A percentile compares a stretch with the other conserved stretches of the same genome.
Evolutionary conservation across 306 rosid species (phyloP).

Genomic region (cucumber (Cucumis sativus)): DNA sequence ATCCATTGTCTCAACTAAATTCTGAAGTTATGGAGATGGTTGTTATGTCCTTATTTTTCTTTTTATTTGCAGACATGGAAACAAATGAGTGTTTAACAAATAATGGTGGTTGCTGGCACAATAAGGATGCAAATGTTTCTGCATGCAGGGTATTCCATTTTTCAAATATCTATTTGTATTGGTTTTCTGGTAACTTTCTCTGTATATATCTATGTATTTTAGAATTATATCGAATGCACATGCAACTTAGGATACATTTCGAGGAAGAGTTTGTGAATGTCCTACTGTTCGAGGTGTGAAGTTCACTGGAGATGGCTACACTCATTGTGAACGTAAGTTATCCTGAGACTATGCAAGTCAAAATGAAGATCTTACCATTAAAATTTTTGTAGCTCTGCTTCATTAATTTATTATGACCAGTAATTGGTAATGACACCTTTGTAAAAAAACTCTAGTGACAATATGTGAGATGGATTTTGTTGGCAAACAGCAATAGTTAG

Average conservation of each 20-base stretch:
- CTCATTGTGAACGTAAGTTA: constrained; percentile 73
- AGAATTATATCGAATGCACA: neutral
- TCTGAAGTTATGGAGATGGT: neutral
- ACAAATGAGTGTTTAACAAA: constrained; percentile 87
- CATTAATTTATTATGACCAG: neutral
- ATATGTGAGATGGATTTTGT: neutral
- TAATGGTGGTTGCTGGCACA: constrained; percentile 94
- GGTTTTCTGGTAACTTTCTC: neutral
- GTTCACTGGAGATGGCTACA: constrained; percentile 81
- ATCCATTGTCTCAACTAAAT: neutral
- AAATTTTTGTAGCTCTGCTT: neutral
- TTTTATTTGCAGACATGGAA: constrained; percentile 46
- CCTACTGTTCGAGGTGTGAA: constrained; percentile 71
- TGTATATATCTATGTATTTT: neutral
- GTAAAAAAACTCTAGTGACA: neutral
- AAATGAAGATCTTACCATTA: neutral
- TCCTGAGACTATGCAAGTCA: neutral
- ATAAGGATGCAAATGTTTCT: constrained; percentile 51
- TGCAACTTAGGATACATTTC: constrained; percentile 60
- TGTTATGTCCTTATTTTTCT: neutral
- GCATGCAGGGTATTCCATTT: constrained; percentile 79
- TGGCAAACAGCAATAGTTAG: neutral
- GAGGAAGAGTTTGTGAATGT: constrained; percentile 96
- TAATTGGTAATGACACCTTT: neutral
- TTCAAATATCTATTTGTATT: constrained; percentile 4